Conservation (phyloP, 1,284 basidiomycete genomes). For the Moniliella sp. region DNA sequence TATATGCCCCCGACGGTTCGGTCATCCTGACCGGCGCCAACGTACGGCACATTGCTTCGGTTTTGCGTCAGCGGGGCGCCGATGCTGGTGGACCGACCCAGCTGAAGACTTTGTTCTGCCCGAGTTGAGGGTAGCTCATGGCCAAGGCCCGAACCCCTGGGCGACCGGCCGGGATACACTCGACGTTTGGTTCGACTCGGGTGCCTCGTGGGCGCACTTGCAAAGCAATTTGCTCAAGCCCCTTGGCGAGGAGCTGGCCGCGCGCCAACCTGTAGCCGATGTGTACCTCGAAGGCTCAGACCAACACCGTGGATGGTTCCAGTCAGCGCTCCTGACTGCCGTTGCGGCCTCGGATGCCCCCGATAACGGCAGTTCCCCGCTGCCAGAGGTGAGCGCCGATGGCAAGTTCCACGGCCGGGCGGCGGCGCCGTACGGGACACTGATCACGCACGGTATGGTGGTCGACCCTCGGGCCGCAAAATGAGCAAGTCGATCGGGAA, state of each 20-base stretch:
- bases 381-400: no score
- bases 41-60: conserved; percentile 53
- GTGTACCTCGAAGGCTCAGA: conserved; percentile 86
- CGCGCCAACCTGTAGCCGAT: conserved; percentile 45
- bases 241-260: background rate
- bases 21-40: conserved; percentile 47
- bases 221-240: conserved; percentile 27
- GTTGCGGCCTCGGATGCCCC: no score
- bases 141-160: conserved; percentile 7
- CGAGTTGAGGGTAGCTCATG: conserved; percentile 7
- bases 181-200: conserved; percentile 99
- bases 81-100: conserved; percentile 79
- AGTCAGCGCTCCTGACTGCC: conserved; percentile 71
- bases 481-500: conserved; percentile 98
- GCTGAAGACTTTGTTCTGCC: conserved; percentile 49
- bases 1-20: conserved; percentile 51
- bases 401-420: no score
- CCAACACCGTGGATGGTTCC: conserved; percentile 98
- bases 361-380: no score
- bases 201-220: conserved; percentile 75
- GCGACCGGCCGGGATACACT: conserved; percentile 61
- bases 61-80: conserved; percentile 53
- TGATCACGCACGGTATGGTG: conserved; percentile 93
- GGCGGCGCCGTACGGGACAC: conserved; percentile 48
- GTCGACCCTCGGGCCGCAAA: conserved; percentile 75